Evolutionary conservation across 768 basidiomycete genomes (phyloP), one percentile per base, ranked within the genome.

Genomic region (Boletus coccyginus): DNA sequence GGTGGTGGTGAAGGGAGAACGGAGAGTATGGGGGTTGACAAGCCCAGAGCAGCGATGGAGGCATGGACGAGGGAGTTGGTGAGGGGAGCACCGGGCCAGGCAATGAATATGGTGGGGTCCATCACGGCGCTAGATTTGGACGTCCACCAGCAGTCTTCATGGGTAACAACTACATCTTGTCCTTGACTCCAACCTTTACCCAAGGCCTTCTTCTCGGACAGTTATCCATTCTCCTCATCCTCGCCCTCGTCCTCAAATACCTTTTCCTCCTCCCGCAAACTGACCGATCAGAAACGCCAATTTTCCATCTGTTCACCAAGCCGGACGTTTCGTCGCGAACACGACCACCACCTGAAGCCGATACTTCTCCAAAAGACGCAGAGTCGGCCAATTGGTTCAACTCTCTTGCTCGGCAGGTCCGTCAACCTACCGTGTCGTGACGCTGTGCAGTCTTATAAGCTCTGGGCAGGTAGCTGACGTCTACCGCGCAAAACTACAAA

Each of bases 381-480:
- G 96, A 98, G 70, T 89, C 92, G 1, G 82, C 87, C 27, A 91
- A 92, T 65, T 98, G 97, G 97, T 81, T 98, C 58, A 98, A 97
- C 69, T 76, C 83, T 21, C 77, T 99, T 33, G 72, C 94, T 54
- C 85, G 83, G 46, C 92, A 97, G 79, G 94, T 90, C 61, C 39
- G 80, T 69, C 41, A 36, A 40, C 36, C 16, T 31, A 21, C 32
- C 21, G 19, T 55, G 21, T 36, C 33, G 29, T 44, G 33, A 36
- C 29, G 17, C 21, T 31, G 31, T 44, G n/a, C 50, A 31, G 21
- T 29, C 48, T 54, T 11, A 46, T 45, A 36, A 50, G 12, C 50
- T 38, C 36, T 53, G 47, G 21, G 49, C 52, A 92, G 90, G 75
- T 91, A 33, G 74, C 83, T 5, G 80, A 90, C 46, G 77, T 85